Percentiles rank a stretch among this genome's conserved stretches.
These are phyloP conservation scores for Saccharata proteae DNA, from an alignment of 2,329 filamentous ascomycete genomes.

Conservation along the genomic window DNA sequence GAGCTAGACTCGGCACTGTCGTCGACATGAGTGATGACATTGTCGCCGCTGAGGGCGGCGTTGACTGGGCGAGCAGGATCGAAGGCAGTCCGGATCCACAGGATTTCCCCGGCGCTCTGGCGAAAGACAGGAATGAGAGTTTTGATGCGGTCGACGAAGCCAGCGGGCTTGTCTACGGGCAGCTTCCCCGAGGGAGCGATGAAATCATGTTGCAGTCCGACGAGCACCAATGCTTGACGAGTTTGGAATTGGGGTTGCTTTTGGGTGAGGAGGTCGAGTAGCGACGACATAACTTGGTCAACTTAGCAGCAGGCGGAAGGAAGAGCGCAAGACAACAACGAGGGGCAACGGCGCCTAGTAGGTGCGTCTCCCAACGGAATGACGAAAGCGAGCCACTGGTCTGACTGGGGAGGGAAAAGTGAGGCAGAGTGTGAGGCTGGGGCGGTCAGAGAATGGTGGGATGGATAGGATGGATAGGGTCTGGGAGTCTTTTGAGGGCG, in stretches of 20 bases:
- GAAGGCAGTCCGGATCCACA: constrained; percentile 77
- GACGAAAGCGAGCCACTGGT: too few species aligned
- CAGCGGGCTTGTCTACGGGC: constrained; percentile 48
- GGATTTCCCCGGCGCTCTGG: constrained; percentile 51
- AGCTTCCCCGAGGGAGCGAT: constrained; percentile 56
- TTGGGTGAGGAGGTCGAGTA: constrained; percentile 32
- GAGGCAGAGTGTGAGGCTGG: too few species aligned
- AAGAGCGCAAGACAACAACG: constrained; percentile 1
- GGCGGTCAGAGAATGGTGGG: too few species aligned
- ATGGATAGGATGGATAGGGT: too few species aligned
- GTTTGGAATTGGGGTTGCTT: constrained; percentile 42
- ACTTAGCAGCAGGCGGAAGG: constrained; percentile 1
- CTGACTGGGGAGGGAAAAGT: too few species aligned
- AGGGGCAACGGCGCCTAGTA: constrained; percentile 4
- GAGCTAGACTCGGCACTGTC: constrained; percentile 20
- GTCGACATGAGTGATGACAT: constrained; percentile 29
- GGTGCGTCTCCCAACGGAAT: too few species aligned
- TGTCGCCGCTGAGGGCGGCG: constrained; percentile 34
- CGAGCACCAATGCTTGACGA: constrained; percentile 60
- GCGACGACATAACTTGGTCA: constrained; percentile 28
- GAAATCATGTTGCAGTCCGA: constrained; percentile 90
- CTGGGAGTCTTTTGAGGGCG: too few species aligned
- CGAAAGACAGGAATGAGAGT: constrained; percentile 63
- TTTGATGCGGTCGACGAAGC: constrained; percentile 56
- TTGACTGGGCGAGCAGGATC: constrained; percentile 47